Base-by-base conservation (phyloP, 345 rosid species). In the Rubroshorea leprosula region DNA sequence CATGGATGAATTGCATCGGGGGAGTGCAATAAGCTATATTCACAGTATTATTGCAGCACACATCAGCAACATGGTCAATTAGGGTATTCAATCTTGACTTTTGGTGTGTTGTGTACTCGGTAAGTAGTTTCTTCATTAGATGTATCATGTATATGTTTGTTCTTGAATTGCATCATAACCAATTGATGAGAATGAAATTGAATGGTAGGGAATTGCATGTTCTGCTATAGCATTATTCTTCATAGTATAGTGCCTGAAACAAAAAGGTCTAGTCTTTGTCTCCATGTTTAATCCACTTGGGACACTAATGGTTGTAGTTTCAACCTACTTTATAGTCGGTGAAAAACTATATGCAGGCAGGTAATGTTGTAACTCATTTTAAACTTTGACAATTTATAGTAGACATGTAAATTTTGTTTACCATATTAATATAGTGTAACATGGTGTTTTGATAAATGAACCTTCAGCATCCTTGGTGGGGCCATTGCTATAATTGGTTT, bases 281-380 rank as follows among this genome's bases (percentile, higher is more conserved):
- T 75, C 92, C 70, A 72, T 82, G 80, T 82, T 85, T 69, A 80
- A 68, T 68, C 85, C 88, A 4, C 67, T 85, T 60, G 51, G 77
- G 4, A 78, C 92, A 0, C 69, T 85, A 45, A 43, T 78, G 9
- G 84, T 76, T 4, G 78, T 80, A 6, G 7, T 68, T 12, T 46
- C 80, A 7, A 82, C 92, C 14, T 85, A 80, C 70, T 76, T 80
- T 46, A 61, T 78, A 49, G 53, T 85, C 11, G 86, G 86, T 7
- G 86, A 85, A 74, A 76, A 73, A 55, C 86, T 82, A 16, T 76
- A 71, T 49, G 20, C 70, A n/a, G 87, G 87, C 65, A 82, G 91
- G 87, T 81, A 80, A 53, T 5, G 25, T 7, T 0, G 15, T 3
- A 41, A 41, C 6, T 2, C 16, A 62, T 35, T 18, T 38, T 17